Conservation (phyloP, 352 stramenopile species). For the Hyaloperonospora arabidopsidis region DNA sequence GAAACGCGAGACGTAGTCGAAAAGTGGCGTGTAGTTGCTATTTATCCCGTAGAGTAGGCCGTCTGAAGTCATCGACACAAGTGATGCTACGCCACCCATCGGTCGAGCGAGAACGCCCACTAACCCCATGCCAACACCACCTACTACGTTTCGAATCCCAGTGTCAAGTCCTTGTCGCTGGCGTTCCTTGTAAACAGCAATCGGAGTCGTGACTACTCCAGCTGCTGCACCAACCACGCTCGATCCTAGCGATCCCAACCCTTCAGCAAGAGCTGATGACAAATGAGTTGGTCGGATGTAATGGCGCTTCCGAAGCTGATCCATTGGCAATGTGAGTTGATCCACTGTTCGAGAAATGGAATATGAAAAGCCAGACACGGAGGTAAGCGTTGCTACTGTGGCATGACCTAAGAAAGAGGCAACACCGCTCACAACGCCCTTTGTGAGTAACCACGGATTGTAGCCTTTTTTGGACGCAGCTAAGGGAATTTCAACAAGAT, state of each 20-base stretch:
- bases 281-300: constrained; percentile 61
- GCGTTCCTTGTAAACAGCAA: constrained; percentile 67
- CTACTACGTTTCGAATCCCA: constrained; percentile 55
- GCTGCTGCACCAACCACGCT: constrained; percentile 70
- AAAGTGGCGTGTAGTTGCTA: constrained; percentile 28
- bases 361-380: constrained; percentile 73
- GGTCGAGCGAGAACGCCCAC: constrained; percentile 73
- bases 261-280: constrained; percentile 50
- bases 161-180: constrained; percentile 49
- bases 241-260: constrained; percentile 60
- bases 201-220: constrained; percentile 67
- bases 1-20: constrained; percentile 31
- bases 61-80: constrained; percentile 72
- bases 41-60: constrained; percentile 59
- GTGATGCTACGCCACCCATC: constrained; percentile 65
- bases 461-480: constrained; percentile 61
- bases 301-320: constrained; percentile 52
- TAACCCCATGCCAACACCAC: constrained; percentile 67
- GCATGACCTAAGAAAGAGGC: constrained; percentile 68
- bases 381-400: constrained; percentile 59
- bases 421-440: constrained; percentile 57
- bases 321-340: constrained; percentile 57
- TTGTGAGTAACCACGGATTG: constrained; percentile 68
- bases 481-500: constrained; percentile 73
- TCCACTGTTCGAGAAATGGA: constrained; percentile 77